phyloP scores from a whole-genome alignment of 495 filamentous ascomycete genomes.

The Barbatosphaeria neglecta region DNA sequence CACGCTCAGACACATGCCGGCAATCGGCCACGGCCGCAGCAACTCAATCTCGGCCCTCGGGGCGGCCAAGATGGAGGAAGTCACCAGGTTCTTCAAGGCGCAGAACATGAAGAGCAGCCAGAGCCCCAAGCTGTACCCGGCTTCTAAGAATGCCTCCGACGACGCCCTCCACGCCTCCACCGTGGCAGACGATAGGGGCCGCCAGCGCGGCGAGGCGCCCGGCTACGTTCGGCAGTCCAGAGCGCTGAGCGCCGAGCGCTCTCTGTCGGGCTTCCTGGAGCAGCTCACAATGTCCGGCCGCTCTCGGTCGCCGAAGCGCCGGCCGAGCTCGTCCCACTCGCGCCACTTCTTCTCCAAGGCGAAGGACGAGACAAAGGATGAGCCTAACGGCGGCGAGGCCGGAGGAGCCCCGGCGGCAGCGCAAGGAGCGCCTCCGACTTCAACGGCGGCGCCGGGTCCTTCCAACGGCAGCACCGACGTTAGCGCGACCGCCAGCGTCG shows the following conservation, averaged over 20 bases:
- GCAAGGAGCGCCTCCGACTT: not conserved
- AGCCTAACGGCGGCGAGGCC: too few species aligned
- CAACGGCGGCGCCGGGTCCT: too few species aligned
- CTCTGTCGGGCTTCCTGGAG: constrained; percentile 12
- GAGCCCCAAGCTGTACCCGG: not conserved
- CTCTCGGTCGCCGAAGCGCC: constrained; percentile 9
- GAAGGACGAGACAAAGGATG: not conserved
- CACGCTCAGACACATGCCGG: constrained; percentile 14
- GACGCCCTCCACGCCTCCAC: constrained; percentile 2
- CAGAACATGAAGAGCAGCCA: constrained; percentile 3
- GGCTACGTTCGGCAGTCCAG: constrained; percentile 14
- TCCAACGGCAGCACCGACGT: too few species aligned
- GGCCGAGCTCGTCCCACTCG: not conserved
- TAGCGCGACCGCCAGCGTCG: not conserved
- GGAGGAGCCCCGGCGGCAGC: not conserved
- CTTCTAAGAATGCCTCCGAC: constrained; percentile 6
- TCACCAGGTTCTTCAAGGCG: constrained; percentile 9
- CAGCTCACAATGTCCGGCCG: constrained; percentile 12
- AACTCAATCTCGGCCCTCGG: constrained; percentile 3
- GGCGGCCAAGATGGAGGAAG: constrained; percentile 7
- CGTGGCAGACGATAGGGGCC: constrained; percentile 1
- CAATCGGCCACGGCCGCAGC: constrained; percentile 9
- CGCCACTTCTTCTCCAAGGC: not conserved
- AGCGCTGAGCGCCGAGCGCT: constrained; percentile 13
- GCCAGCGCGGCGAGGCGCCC: constrained; percentile 1